Evolutionary conservation across 169 alveolate genomes (phyloP), one percentile per base, ranked within the genome.

Genomic region (Plasmodium ovale): DNA sequence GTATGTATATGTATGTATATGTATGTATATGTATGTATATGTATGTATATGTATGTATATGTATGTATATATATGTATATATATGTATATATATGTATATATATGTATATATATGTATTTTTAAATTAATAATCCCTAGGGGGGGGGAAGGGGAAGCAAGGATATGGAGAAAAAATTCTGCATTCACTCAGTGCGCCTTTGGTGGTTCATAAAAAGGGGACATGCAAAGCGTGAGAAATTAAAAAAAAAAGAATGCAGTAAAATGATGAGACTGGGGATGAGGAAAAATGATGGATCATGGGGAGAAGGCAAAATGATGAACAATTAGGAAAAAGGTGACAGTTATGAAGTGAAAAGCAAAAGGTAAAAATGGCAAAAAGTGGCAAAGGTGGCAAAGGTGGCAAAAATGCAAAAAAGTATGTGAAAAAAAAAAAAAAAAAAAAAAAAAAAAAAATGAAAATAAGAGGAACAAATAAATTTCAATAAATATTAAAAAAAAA

Each of bases 41-140:
- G 51, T 39, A 39, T 39, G 19, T 51, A 10, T 12, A 31, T 64
- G n/a, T 64, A 35, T 5, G 10, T 35, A 33, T 35, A 33, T 35
- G 23, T 1, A 37, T 64, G 19, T 0, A n/a, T 64, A 29, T 64
- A 64, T 14, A 10, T 27, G 2, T 23, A 7, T 23, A 58, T 21
- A 59, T 59, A 59, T 59, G 12, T 59, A 21, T 59, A 59, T 59
- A 59, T 58, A 58, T 23, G 29, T 59, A 10, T 59, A 59, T 59
- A 59, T 59, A 25, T 9, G 29, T 27, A 0, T 59, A 25, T 27
- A 27, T 25, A 23, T 39, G n/a, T 39, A 39, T 39, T 6, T 39
- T 6, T 39, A 39, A n/a, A n/a, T n/a, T n/a, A n/a, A n/a, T n/a
- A n/a, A n/a, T n/a, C n/a, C n/a, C n/a, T n/a, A n/a, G n/a, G n/a